Base-by-base conservation (phyloP, 352 stramenopile species). In the Elongisporangium anandrum region DNA sequence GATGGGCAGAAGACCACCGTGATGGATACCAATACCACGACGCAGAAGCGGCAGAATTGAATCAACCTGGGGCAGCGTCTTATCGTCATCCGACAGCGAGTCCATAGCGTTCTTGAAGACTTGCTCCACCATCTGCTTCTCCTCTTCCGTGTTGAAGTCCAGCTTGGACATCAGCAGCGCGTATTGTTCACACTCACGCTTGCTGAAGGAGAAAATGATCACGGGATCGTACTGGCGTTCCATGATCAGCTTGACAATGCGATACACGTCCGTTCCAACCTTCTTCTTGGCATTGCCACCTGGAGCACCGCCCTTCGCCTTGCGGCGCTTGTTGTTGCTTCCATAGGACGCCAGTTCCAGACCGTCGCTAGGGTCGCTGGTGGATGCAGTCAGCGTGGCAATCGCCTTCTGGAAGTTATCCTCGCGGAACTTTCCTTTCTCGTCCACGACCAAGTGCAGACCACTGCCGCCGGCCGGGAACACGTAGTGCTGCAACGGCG, bases 171-270 rank as follows among this genome's bases (percentile, higher is more conserved):
- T 87, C 34, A 96, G 79, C 55, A 98, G 56, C 13, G 94, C 94
- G 65, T 96, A 98, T 52, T 79, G 61, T 64, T 99, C 97, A 58
- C 97, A 99, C 59, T 99, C 95, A 54, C 97, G 98, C 72, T 99
- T 99, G 49, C 87, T 98, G 69, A 99, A 99, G n/a, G 86, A 97
- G 79, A 99, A 99, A 51, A 99, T 88, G 71, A 99, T 99, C 45
- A 98, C 96, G 2, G 98, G 98, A 66, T 99, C 96, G 68, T 97
- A 97, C 56, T 96, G 85, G 12, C 95, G 80, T 57, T 98, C 87
- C 96, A 99, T 99, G 61, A 99, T 96, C 8, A 99, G 77, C 65
- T 98, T 98, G 19, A 99, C 93, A 70, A 99, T 99, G 19, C 97
- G 92, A 64, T 98, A 95, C 54, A 99, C 82, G 66, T 99, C 97